These are phyloP conservation scores for Vitis amurensis DNA, from an alignment of 164 flowering plant species.

Conservation along the genomic window DNA sequence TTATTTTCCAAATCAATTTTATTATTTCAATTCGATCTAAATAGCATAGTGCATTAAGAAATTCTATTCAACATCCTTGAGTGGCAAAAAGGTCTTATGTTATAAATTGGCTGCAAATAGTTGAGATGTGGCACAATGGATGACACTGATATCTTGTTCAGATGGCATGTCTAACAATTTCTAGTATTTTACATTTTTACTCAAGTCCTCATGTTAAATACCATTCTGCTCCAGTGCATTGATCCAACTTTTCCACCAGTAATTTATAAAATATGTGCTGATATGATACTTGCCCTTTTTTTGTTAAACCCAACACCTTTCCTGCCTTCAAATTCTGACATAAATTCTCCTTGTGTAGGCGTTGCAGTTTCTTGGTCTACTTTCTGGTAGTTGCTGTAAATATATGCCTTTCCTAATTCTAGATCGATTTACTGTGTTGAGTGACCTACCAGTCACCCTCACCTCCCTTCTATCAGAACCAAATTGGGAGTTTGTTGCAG, in stretches of 20 bases:
- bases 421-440: conserved; percentile 54
- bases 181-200: not conserved
- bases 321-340: too few relatives aligned
- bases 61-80: not conserved
- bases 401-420: conserved; percentile 77
- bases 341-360: conserved; percentile 45
- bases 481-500: conserved; percentile 57
- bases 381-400: conserved; percentile 69
- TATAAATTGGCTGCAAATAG: not conserved
- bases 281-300: not conserved
- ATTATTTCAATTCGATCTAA: not conserved
- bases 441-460: conserved; percentile 77
- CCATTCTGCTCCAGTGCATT: not conserved
- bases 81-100: not conserved
- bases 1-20: too few relatives aligned
- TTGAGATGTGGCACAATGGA: not conserved
- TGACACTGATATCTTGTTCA: not conserved
- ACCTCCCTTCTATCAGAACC: conserved; percentile 63
- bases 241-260: not conserved
- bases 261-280: not conserved
- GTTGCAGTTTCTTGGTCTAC: conserved; percentile 70
- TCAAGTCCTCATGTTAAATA: not conserved
- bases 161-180: not conserved
- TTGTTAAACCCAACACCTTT: too few relatives aligned
- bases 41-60: not conserved